A percentile compares a stretch with the other conserved stretches of the same genome.
Evolutionary conservation across 208 protist genomes (phyloP).

Genomic region (Porcisia hertigi): DNA sequence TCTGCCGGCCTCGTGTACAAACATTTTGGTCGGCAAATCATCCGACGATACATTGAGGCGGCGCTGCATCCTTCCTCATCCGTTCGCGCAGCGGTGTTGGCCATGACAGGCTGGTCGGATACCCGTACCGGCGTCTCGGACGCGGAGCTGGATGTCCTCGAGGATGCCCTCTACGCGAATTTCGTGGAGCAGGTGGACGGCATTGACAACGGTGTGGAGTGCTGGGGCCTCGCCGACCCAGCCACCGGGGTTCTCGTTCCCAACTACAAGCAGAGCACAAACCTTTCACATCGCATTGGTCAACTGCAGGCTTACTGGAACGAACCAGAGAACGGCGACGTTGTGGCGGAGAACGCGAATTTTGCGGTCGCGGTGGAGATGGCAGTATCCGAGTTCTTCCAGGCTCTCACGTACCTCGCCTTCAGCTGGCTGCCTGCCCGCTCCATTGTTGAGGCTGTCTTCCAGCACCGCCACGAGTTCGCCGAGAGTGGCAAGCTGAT

Average conservation of each 20-base stretch:
- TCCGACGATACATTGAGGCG: constrained; percentile 57
- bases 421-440: constrained; percentile 93
- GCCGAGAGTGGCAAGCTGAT: constrained; percentile 85
- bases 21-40: constrained; percentile 94
- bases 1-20: constrained; percentile 95
- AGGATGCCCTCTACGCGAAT: constrained; percentile 80
- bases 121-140: constrained; percentile 36
- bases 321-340: constrained; percentile 53
- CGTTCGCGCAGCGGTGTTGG: constrained; percentile 41
- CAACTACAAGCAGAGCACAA: constrained; percentile 80
- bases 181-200: constrained; percentile 95
- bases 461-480: constrained; percentile 42
- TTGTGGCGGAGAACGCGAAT: constrained; percentile 45
- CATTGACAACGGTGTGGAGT: constrained; percentile 94
- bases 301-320: constrained; percentile 92
- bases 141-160: constrained; percentile 68
- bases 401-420: constrained; percentile 75
- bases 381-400: constrained; percentile 84
- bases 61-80: constrained; percentile 37
- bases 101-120: constrained; percentile 41
- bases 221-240: constrained; percentile 42
- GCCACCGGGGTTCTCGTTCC: constrained; percentile 38
- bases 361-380: constrained; percentile 92
- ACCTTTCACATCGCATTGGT: constrained; percentile 81
- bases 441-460: constrained; percentile 77